Evolutionary conservation across 225 moss, liverwort and hornwort genomes (phyloP), one percentile per base, ranked within the genome.

Genomic region (Neckera pumila): DNA sequence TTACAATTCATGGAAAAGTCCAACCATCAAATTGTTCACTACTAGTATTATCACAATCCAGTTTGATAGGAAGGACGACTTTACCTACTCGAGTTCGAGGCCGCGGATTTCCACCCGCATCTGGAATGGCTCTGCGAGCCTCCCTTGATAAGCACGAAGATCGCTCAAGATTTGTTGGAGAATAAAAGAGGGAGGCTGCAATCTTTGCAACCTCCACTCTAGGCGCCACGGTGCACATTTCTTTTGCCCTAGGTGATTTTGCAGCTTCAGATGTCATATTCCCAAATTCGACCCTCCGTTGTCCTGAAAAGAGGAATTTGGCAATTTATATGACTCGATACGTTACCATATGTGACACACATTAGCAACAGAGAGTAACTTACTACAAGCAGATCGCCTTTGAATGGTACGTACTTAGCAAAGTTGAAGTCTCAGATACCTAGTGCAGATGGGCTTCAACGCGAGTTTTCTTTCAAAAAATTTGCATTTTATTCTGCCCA

Each of bases 221-320:
- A 66, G 85, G 66, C 74, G 87, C 56, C 65, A 66, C 8, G n/a
- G 82, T 75, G 71, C 67, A 81, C 45, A n/a, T 83, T 49, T 66
- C 87, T 76, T 87, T 91, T 9, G 89, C 87, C 85, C 84, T 87
- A 25, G 91, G 82, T 82, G 91, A 87, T 61, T 84, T 85, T 60
- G 20, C 49, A 56, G 86, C 73, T 78, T 74, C 85, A 45, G 86
- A 83, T 43, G 88, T 89, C 75, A 80, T 67, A 61, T 54, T 90
- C 62, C 90, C 89, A 82, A 89, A 93, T 84, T 91, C 75, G 54
- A 87, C 79, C 61, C 90, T 87, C 79, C 85, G 74, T 73, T 89
- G 89, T 74, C 93, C 89, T 93, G 73, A 62, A 71, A 76, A 89
- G 33, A 79, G 23, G 28, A 64, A 59, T 84, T 76, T 36, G n/a